Base-by-base conservation (phyloP, 106 monocot species). In the Gastrodia elata region DNA sequence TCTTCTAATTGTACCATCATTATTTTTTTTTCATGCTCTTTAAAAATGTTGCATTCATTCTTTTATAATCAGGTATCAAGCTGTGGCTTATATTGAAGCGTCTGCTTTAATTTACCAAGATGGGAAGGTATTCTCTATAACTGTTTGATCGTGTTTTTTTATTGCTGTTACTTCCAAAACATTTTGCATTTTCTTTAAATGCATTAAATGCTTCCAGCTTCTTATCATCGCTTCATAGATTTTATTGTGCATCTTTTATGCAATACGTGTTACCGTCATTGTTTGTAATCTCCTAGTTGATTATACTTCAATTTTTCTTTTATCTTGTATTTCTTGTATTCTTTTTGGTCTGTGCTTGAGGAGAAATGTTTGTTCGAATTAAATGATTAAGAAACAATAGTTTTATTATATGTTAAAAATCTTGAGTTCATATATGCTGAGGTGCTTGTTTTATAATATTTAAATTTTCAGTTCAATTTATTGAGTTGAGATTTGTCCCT, bases 91-190 rank as follows among this genome's bases (percentile, higher is more conserved):
- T 71, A 92, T 97, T 76, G 97, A 97, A 84, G 97, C 97, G 33
- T 97, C 97, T 67, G 97, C 97, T 34, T 46, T 93, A 36, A 97
- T 97, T 80, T 97, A 97, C 77, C 97, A 97, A 78, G 97, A 97
- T 78, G 92, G 92, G 77, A 97, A 97, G 92, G 97, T 93, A 28
- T 40, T 39, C 8, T 39, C 24, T 69, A 15, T 69, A 35, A 20
- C 8, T 38, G 35, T 36, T 18, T 67, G 36, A 6, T 6, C 52
- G 22, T 52, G 20, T 22, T 52, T 52, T 52, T n/a, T 22, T 52
- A 52, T 52, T 52, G 2, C 22, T 0, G 52, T 18, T 22, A 52
- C 52, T 5, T 52, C n/a, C 22, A 52, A 52, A 52, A 24, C 52
- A 52, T 52, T 52, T 52, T 18, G 0, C 2, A 37, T 5, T 64